Percentiles rank a stretch among this genome's conserved stretches.
phyloP scores from a whole-genome alignment of 768 basidiomycete genomes.

The Pleurotus sapidus region DNA sequence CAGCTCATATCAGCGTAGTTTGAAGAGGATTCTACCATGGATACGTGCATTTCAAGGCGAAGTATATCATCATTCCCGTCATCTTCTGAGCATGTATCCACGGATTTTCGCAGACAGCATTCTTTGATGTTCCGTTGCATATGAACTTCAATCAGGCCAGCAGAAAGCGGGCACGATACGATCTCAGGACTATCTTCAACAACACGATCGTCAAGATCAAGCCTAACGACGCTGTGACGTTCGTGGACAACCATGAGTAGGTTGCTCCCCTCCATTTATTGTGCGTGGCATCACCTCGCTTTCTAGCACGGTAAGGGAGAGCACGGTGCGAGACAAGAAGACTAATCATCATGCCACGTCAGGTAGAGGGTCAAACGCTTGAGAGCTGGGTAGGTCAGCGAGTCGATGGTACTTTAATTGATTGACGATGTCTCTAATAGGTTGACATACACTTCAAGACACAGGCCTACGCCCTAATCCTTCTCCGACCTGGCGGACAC shows the following conservation, averaged over 20 bases:
- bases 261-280: conserved; percentile 20
- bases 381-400: conserved; percentile 72
- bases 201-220: conserved; percentile 63
- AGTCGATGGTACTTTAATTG: too few species aligned
- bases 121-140: conserved; percentile 92
- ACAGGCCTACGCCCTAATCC: conserved; percentile 79
- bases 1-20: conserved; percentile 24
- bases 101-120: conserved; percentile 55
- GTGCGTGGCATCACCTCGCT: background rate
- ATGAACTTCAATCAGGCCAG: conserved; percentile 80
- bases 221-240: conserved; percentile 84
- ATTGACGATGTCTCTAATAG: conserved; percentile 28
- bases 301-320: conserved; percentile 55
- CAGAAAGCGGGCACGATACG: conserved; percentile 60
- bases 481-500: conserved; percentile 66
- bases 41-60: conserved; percentile 64
- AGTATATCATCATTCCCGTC: conserved; percentile 30
- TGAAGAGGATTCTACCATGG: conserved; percentile 52
- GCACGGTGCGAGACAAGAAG: too few species aligned
- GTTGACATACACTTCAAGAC: conserved; percentile 70
- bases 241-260: conserved; percentile 90
- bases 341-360: background rate
- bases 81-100: background rate
- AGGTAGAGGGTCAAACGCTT: conserved; percentile 66
- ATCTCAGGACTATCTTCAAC: conserved; percentile 73